Conservation (phyloP, 2,329 filamentous ascomycete species). For the Metarhizium brunneum region DNA sequence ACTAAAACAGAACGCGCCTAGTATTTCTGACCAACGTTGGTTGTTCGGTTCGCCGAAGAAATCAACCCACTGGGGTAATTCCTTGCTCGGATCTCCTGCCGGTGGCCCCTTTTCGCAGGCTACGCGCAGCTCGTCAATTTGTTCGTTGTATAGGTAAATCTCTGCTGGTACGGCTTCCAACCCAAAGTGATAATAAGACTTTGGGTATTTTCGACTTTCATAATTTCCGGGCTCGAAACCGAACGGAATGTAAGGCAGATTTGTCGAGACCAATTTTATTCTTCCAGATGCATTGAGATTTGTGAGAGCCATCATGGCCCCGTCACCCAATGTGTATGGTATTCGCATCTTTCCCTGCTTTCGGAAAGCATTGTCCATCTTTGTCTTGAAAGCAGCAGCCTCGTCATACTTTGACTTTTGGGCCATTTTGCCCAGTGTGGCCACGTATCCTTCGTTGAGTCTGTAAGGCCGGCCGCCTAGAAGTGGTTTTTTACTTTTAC, state of each 20-base stretch:
- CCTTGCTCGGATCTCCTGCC: conserved; percentile 28
- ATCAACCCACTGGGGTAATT: conserved; percentile 64
- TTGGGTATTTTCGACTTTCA: conserved; percentile 58
- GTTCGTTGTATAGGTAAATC: conserved; percentile 46
- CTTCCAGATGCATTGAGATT: conserved; percentile 54
- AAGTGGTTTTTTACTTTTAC: conserved; percentile 49
- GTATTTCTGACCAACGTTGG: conserved; percentile 54
- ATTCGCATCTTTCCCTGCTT: conserved; percentile 32
- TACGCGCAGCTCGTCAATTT: conserved; percentile 31
- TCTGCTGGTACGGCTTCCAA: conserved; percentile 55
- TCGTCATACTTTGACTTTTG: conserved; percentile 45
- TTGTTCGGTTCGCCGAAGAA: conserved; percentile 52
- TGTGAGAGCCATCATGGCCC: conserved; percentile 55
- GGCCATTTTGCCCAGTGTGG: conserved; percentile 46
- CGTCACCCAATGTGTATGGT: conserved; percentile 51
- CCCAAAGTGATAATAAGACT: conserved; percentile 54
- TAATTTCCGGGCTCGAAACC: conserved; percentile 66
- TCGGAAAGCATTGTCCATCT: conserved; percentile 48
- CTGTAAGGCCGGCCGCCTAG: conserved; percentile 53
- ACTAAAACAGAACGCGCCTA: conserved; percentile 53
- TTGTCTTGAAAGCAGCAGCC: conserved; percentile 49
- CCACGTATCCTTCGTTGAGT: conserved; percentile 49
- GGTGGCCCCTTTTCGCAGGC: conserved; percentile 31
- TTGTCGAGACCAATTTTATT: conserved; percentile 41
- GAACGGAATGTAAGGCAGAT: conserved; percentile 55